Evolutionary conservation across 306 rosid species (phyloP), one percentile per base, ranked within the genome.

Genomic region (Pterocarpus santalinus): DNA sequence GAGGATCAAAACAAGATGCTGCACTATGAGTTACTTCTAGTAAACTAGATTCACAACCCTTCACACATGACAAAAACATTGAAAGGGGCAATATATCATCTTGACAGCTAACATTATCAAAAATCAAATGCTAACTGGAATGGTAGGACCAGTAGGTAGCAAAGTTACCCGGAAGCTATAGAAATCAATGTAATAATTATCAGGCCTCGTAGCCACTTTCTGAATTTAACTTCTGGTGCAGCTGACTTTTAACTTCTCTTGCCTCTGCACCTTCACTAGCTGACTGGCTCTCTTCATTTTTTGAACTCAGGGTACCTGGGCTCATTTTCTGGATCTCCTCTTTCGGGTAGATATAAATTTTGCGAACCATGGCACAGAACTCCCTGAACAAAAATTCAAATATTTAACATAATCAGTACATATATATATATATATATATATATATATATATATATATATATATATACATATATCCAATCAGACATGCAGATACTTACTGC

Each of bases 321-420:
- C 85, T 91, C 98, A 92, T 92, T 86, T 86, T 94, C 83, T 94
- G 97, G 49, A 94, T 94, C 92, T 94, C 98, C 84, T 94, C 95
- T 85, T 88, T 87, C 3, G 97, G 92, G 86, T 94, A 94, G 85
- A 94, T 88, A 79, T 75, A 92, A 72, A 94, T 94, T 87, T 94
- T 94, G 72, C 94, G 91, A 69, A 94, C 98, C 88, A 94, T 94
- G 81, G 90, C 87, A 88, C 98, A 90, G 76, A 94, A 94, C 76
- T 94, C 98, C 90, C 98, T 94, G 70, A 71, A 81, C 16, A 16
- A 13, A 55, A 8, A 36, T 7, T 2, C 2, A 38, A 39, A 55
- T 11, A 43, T 11, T 22, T 5, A 7, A 77, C 5, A 32, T 1
- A 38, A 8, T 15, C 47, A 52, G 14, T 39, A 32, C 10, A 22